phyloP scores from a whole-genome alignment of 441 rosid species.

The Syzygium malaccense region DNA sequence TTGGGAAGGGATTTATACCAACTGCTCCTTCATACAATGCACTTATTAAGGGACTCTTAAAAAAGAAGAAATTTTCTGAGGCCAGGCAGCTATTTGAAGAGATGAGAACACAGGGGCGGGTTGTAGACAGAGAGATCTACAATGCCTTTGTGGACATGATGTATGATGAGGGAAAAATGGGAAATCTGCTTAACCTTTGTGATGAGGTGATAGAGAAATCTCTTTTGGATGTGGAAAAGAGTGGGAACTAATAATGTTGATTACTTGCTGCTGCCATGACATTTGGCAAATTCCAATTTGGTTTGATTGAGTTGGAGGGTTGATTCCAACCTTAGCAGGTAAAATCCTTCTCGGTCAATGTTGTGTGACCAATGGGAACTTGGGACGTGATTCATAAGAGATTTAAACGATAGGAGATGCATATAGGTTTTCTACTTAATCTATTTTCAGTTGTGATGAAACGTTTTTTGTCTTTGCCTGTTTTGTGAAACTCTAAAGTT shows the following conservation, averaged over 20 bases:
- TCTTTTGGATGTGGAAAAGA: slow-evolving; percentile 32
- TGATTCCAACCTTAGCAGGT: not conserved
- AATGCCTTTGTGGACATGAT: slow-evolving; percentile 48
- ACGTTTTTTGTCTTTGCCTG: not conserved
- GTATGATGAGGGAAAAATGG: slow-evolving; percentile 55
- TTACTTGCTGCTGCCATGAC: not conserved
- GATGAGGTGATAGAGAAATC: slow-evolving; percentile 70
- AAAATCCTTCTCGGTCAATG: not conserved
- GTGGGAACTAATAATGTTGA: slow-evolving; percentile 18
- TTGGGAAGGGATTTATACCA: slow-evolving; percentile 48
- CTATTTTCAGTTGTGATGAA: not conserved
- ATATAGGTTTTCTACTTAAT: not conserved
- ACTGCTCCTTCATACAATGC: slow-evolving; percentile 54
- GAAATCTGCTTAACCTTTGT: slow-evolving; percentile 57
- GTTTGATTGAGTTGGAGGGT: not conserved
- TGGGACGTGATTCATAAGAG: not conserved
- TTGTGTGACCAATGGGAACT: not conserved
- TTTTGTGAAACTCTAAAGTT: not conserved
- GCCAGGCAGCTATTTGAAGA: slow-evolving; percentile 69
- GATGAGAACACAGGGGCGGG: slow-evolving; percentile 62
- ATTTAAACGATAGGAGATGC: not conserved
- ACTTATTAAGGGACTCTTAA: slow-evolving; percentile 63
- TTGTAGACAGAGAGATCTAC: slow-evolving; percentile 50
- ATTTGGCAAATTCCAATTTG: not conserved
- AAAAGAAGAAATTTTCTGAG: slow-evolving; percentile 60